Base-by-base conservation (phyloP, 306 rosid species). In the Vigna mungo region DNA sequence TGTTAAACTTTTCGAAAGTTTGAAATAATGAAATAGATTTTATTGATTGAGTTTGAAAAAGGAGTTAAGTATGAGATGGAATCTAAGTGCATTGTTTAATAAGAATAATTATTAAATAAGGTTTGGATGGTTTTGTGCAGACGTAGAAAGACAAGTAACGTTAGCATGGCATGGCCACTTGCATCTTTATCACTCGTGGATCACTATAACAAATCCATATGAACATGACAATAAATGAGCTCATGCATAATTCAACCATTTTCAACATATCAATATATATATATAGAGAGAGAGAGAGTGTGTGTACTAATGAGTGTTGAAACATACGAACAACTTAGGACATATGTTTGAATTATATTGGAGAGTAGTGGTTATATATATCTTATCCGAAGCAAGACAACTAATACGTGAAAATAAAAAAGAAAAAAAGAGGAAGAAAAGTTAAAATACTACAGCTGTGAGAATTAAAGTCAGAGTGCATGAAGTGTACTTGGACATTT, bases 91-190 rank as follows among this genome's bases (percentile, higher is more conserved):
- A 65, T 54, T 39, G 74, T 56, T 59, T 59, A 70, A 61, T 30
- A 14, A 47, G 10, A 32, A 46, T 58, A 5, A 58, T 56, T 77
- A 39, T 21, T 53, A 37, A 55, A 68, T 68, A 55, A 14, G 23
- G 44, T 18, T 78, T 69, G 32, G 44, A 36, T 4, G 56, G 44
- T 49, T 61, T 23, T 79, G 66, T 27, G 78, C 65, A 71, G 64
- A n/a, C 71, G 71, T 70, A 59, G 36, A 61, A 61, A 71, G 43
- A 47, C 47, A 49, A 59, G 21, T 16, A 34, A 71, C 65, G 21
- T 63, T 49, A 46, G 76, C 65, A 71, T 71, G 67, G 78, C 73
- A 52, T 51, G 39, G 51, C 78, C 72, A 79, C 83, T 48, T 71
- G 77, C 46, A 23, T 47, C 54, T 60, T n/a, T 23, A 51, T 53